Conservation (phyloP, 306 rosid genomes). For the Malus fusca region DNA sequence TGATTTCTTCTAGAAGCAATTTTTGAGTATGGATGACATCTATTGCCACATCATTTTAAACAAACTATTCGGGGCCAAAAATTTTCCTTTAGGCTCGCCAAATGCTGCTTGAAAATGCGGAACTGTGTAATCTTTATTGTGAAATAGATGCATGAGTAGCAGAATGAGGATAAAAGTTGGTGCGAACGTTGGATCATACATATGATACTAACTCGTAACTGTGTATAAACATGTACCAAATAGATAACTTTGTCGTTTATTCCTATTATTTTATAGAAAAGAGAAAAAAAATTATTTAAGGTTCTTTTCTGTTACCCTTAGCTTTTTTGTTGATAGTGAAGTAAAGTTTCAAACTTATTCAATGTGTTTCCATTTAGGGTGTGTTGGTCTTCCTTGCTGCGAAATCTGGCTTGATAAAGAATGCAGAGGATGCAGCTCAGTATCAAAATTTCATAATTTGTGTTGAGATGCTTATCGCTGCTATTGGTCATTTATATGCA, state of each 20-base stretch:
- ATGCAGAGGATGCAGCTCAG: conserved; percentile 79
- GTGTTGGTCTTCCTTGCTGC: conserved; percentile 97
- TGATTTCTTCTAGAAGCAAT: neutral
- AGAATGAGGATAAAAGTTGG: neutral
- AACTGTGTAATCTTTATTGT: neutral
- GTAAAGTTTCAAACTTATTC: neutral
- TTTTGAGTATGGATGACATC: conserved; percentile 2
- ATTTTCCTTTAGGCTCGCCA: neutral
- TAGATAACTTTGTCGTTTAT: neutral
- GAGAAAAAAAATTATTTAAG: neutral
- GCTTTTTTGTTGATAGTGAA: neutral
- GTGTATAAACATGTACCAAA: neutral
- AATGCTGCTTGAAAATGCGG: neutral
- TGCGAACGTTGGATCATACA: neutral
- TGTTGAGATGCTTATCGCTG: conserved; percentile 97
- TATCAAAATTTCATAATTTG: conserved; percentile 89
- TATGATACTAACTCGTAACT: neutral
- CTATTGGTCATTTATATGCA: conserved; percentile 85
- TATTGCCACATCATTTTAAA: conserved; percentile 3
- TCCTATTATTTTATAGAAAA: neutral
- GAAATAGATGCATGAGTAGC: neutral
- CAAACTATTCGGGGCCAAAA: neutral
- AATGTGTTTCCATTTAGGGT: conserved; percentile 46
- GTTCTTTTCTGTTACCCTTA: neutral
- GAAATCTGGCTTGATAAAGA: conserved; percentile 69